Conservation (phyloP, 2,329 filamentous ascomycete species). For the Fusarium xylarioides region DNA sequence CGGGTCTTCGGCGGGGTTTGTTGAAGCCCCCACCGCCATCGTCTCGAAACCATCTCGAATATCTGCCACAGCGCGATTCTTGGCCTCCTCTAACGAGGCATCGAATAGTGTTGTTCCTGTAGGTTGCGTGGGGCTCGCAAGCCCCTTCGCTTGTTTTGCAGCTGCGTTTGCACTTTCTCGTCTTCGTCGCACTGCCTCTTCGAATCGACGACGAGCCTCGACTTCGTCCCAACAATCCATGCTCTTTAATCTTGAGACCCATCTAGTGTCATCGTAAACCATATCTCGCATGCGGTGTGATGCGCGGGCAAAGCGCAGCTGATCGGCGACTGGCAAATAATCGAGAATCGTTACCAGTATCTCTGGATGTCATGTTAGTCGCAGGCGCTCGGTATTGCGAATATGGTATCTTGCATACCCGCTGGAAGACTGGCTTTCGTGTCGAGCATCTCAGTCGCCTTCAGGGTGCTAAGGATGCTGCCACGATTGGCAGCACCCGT, state of each 20-base stretch:
- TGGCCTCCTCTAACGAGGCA: slow-evolving; percentile 72
- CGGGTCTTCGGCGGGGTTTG: slow-evolving; percentile 64
- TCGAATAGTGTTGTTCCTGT: slow-evolving; percentile 73
- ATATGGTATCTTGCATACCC: slow-evolving; percentile 59
- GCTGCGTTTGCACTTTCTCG: slow-evolving; percentile 60
- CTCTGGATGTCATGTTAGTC: slow-evolving; percentile 61
- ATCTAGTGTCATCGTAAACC: slow-evolving; percentile 97
- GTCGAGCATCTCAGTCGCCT: slow-evolving; percentile 81
- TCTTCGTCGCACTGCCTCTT: slow-evolving; percentile 71
- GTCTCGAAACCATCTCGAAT: slow-evolving; percentile 80
- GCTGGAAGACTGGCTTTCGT: slow-evolving; percentile 83
- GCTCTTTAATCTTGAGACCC: slow-evolving; percentile 84
- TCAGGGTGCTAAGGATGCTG: slow-evolving; percentile 78
- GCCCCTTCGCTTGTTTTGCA: slow-evolving; percentile 28
- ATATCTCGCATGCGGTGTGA: slow-evolving; percentile 93
- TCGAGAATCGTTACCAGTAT: slow-evolving; percentile 89
- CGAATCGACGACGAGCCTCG: slow-evolving; percentile 83
- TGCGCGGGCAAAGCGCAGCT: slow-evolving; percentile 84
- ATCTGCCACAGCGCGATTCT: slow-evolving; percentile 50
- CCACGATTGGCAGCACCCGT: slow-evolving; percentile 51
- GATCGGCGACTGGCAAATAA: slow-evolving; percentile 84
- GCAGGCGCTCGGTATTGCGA: background rate
- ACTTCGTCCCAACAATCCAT: slow-evolving; percentile 94
- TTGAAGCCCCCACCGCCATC: slow-evolving; percentile 64
- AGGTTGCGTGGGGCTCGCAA: slow-evolving; percentile 26